Conservation (phyloP, 495 filamentous ascomycete genomes). For the Lasiosphaeriaceae sp. region DNA sequence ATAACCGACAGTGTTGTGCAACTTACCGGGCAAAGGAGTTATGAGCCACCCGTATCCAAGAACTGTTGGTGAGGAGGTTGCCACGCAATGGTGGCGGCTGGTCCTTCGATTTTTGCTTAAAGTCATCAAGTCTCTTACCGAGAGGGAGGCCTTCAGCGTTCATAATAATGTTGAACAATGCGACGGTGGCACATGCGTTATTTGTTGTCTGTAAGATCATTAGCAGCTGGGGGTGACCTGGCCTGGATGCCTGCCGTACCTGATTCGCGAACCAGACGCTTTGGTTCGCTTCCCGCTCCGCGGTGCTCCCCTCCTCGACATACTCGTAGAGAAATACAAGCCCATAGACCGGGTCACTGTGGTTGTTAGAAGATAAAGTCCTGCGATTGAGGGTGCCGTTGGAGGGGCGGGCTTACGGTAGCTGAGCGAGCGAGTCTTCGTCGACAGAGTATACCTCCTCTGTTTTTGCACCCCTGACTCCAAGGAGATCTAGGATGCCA, state of each 20-base stretch:
- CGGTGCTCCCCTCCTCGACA: constrained; percentile 48
- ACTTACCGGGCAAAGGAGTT: constrained; percentile 80
- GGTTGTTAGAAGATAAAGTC: not conserved
- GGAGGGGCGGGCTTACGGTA: constrained; percentile 52
- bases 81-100: constrained; percentile 73
- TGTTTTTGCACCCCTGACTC: constrained; percentile 67
- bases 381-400: not conserved
- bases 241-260: constrained; percentile 40
- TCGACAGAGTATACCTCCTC: constrained; percentile 78
- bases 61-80: constrained; percentile 65
- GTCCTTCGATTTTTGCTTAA: constrained; percentile 65
- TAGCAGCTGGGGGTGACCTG: not conserved
- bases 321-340: constrained; percentile 81
- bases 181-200: constrained; percentile 85
- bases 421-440: constrained; percentile 55
- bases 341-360: constrained; percentile 69
- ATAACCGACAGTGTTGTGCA: not conserved
- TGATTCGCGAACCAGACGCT: constrained; percentile 95
- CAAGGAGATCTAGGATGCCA: constrained; percentile 73
- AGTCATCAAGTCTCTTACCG: constrained; percentile 60
- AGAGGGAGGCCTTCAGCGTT: constrained; percentile 62
- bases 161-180: constrained; percentile 86
- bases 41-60: constrained; percentile 74
- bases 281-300: constrained; percentile 46
- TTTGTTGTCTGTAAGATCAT: constrained; percentile 55